A percentile compares a stretch with the other conserved stretches of the same genome.
Evolutionary conservation across 2,329 filamentous ascomycete species (phyloP).

Genomic region (Dactylonectria estremocensis): DNA sequence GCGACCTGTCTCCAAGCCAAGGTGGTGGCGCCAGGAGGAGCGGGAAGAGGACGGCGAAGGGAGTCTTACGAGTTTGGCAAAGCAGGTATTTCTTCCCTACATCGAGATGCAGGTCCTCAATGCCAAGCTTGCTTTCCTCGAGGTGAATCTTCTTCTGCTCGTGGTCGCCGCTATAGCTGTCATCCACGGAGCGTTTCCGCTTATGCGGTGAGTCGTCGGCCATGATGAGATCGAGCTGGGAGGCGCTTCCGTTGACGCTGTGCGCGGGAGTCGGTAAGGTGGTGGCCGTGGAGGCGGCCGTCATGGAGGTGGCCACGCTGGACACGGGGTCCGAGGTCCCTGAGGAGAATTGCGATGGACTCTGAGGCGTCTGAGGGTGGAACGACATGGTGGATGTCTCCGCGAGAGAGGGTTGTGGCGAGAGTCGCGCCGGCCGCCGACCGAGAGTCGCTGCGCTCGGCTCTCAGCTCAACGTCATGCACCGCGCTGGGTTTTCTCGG

Average conservation of each 20-base stretch:
- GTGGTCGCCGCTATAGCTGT: slow-evolving; percentile 69
- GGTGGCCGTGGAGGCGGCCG: slow-evolving; percentile 64
- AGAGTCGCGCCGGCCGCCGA: slow-evolving; percentile 54
- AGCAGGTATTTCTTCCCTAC: slow-evolving; percentile 78
- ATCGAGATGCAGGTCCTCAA: slow-evolving; percentile 76
- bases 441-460: slow-evolving; percentile 54
- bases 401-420: slow-evolving; percentile 49
- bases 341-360: slow-evolving; percentile 74
- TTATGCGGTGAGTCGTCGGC: slow-evolving; percentile 71
- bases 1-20: slow-evolving; percentile 40
- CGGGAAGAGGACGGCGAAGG: slow-evolving; percentile 59
- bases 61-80: slow-evolving; percentile 77
- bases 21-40: slow-evolving; percentile 45
- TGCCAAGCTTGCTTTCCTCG: slow-evolving; percentile 73
- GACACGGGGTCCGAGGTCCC: slow-evolving; percentile 67
- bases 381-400: slow-evolving; percentile 72
- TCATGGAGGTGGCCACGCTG: slow-evolving; percentile 68
- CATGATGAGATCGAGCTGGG: slow-evolving; percentile 62
- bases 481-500: slow-evolving; percentile 49
- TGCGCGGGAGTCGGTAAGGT: slow-evolving; percentile 75
- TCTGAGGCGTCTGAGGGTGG: slow-evolving; percentile 78
- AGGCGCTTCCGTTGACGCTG: slow-evolving; percentile 71
- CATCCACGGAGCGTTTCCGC: slow-evolving; percentile 73
- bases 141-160: slow-evolving; percentile 74
- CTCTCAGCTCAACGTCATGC: slow-evolving; percentile 52